Evolutionary conservation across 345 rosid genomes (phyloP).

Genomic region (Eucalyptus marginata): DNA sequence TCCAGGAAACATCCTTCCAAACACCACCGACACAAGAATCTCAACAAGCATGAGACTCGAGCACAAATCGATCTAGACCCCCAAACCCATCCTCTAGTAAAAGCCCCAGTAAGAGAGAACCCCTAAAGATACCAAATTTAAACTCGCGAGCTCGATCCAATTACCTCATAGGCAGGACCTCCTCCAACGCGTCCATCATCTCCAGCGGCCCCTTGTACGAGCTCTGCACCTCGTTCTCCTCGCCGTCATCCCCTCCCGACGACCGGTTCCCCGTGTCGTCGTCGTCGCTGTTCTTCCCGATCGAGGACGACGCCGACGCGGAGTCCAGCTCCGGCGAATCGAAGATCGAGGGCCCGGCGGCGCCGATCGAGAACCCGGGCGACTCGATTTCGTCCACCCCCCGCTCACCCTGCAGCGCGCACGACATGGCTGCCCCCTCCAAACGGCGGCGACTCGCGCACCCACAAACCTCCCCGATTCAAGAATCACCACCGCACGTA

Average conservation of each 20-base stretch:
- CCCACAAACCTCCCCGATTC: too few species aligned
- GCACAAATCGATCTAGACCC: neutral
- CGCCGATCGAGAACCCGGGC: neutral
- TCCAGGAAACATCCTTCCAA: neutral
- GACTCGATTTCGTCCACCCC: neutral
- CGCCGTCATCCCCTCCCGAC: slow-evolving; percentile 19
- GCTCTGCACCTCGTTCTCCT: slow-evolving; percentile 53
- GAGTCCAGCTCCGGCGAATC: neutral
- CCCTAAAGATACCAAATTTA: neutral
- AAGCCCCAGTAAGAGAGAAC: neutral
- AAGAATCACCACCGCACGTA: too few species aligned
- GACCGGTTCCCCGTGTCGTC: slow-evolving; percentile 11
- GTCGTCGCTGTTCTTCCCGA: slow-evolving; percentile 45
- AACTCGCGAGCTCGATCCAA: neutral
- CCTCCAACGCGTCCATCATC: slow-evolving; percentile 49
- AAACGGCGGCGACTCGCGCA: too few species aligned
- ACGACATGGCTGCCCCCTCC: neutral
- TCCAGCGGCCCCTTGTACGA: slow-evolving; percentile 35
- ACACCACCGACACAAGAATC: neutral
- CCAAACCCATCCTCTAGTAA: neutral
- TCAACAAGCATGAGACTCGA: neutral
- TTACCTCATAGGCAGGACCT: slow-evolving; percentile 57
- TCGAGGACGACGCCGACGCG: slow-evolving; percentile 26
- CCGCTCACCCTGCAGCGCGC: neutral
- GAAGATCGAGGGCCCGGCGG: neutral